Base-by-base conservation (phyloP, 2,329 filamentous ascomycete species). In the Pseudocercospora fuligena region DNA sequence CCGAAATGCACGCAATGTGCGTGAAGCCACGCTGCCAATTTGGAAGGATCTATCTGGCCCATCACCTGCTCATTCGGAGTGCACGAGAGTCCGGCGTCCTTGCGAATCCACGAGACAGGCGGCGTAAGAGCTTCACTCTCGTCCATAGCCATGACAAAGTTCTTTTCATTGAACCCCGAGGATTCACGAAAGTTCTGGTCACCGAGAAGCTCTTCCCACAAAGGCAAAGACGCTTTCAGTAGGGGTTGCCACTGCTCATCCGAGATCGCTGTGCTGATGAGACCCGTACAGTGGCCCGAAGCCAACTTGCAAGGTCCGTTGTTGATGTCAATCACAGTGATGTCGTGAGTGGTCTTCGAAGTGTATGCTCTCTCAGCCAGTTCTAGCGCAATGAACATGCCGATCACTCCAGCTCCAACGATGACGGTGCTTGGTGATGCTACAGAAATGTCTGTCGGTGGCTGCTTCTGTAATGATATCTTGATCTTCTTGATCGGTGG, bases 291-390 rank as follows among this genome's bases (percentile, higher is more conserved):
- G 36, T 59, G 36, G 31, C 56, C 56, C 8, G 56, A 59, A 21
- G 56, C 29, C 21, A 59, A 33, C 19, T 59, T 23, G 21, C 31
- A 59, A 23, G 56, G 19, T 59, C 31, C 56, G 9, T 16, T 27
- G 56, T 59, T 59, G 56, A 59, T 19, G 19, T 59, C 56, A 12
- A 59, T 21, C 9, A 59, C 56, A 23, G 56, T 59, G 19, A 59
- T 43, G 29, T 59, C 23, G 56, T 59, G 56, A 9, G n/a, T 21
- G 16, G 33, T 43, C 2, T 59, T 40, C 7, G 31, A 40, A 29
- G 31, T 46, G 19, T 59, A 21, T 16, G 56, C 56, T 16, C 6
- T 59, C 56, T 40, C 31, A 59, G 56, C 56, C 14, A 59, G 56
- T 9, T 59, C 56, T n/a, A 59, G 27, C 21, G 56, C 56, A 9